A percentile compares a stretch with the other conserved stretches of the same genome.
phyloP scores from a whole-genome alignment of 2,329 filamentous ascomycete genomes.

The Boeremia lycopersici region DNA sequence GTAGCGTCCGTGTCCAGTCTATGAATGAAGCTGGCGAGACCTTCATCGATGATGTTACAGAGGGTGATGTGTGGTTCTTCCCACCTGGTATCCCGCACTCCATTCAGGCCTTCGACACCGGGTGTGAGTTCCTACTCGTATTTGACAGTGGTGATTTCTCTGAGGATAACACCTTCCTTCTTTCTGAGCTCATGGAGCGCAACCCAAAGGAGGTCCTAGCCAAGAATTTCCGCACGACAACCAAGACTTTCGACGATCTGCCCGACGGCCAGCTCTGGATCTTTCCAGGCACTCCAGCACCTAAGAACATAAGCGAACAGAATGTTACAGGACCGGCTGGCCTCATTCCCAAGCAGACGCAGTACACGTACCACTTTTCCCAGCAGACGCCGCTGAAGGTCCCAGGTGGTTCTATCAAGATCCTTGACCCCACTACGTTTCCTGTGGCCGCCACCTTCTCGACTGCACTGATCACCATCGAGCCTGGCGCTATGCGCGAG shows the following conservation, averaged over 20 bases:
- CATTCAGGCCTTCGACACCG: constrained; percentile 61
- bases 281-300: constrained; percentile 49
- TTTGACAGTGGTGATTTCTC: constrained; percentile 65
- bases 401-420: constrained; percentile 64
- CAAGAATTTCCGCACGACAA: constrained; percentile 51
- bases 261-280: constrained; percentile 51
- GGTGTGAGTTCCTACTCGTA: constrained; percentile 60
- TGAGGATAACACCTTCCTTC: constrained; percentile 65
- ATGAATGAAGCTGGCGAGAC: constrained; percentile 59
- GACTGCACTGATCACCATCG: constrained; percentile 61
- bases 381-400: constrained; percentile 57
- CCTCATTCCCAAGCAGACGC: constrained; percentile 32
- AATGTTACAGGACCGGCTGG: constrained; percentile 53
- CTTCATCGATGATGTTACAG: constrained; percentile 51
- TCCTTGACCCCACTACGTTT: constrained; percentile 63
- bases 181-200: constrained; percentile 59
- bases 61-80: constrained; percentile 47
- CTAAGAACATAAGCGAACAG: constrained; percentile 46
- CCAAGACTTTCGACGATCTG: constrained; percentile 45
- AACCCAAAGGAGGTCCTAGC: constrained; percentile 50
- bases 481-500: constrained; percentile 69
- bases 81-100: constrained; percentile 49
- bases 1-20: constrained; percentile 57
- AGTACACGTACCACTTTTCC: constrained; percentile 53
- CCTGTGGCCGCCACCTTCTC: constrained; percentile 63